Evolutionary conservation across 768 basidiomycete genomes (phyloP).

Genomic region (Panaeolus cyanescens): DNA sequence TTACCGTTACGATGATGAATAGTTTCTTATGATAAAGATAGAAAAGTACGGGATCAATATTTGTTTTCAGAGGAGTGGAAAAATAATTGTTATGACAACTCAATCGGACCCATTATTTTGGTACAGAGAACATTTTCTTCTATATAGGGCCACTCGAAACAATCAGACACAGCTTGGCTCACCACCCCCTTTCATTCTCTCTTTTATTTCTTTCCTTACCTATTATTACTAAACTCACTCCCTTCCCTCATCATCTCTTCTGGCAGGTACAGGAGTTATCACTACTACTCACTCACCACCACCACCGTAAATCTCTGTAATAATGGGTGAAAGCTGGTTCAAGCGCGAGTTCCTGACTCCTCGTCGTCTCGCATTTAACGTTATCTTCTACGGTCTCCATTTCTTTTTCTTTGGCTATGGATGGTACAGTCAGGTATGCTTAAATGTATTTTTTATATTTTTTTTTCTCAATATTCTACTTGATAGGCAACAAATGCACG

Average conservation of each 20-base stretch:
- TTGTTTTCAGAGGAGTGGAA: background rate
- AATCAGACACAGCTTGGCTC: conserved; percentile 11
- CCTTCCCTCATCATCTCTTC: conserved; percentile 26
- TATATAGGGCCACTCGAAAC: conserved; percentile 9
- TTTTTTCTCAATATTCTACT: conserved; percentile 9
- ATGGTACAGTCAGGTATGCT: conserved; percentile 80
- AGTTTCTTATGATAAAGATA: conserved; percentile 14
- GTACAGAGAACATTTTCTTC: too few relatives aligned
- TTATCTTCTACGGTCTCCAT: conserved; percentile 82
- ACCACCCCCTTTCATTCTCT: conserved; percentile 11
- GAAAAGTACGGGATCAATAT: conserved; percentile 26
- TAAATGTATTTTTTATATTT: background rate
- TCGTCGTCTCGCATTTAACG: conserved; percentile 69
- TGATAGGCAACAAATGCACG: conserved; percentile 64
- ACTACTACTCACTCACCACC: conserved; percentile 24
- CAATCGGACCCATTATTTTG: conserved; percentile 12
- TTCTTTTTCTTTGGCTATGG: conserved; percentile 77
- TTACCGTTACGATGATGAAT: conserved; percentile 86
- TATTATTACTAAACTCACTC: background rate
- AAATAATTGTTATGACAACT: conserved; percentile 29
- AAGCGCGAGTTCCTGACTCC: conserved; percentile 65
- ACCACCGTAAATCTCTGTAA: conserved; percentile 19
- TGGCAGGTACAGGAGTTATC: conserved; percentile 55
- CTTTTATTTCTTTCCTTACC: conserved; percentile 21
- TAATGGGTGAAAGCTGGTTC: conserved; percentile 75